These are phyloP conservation scores for Cutaneotrichosporon arboriforme DNA, from an alignment of 1,284 basidiomycete genomes.

Conservation along the genomic window DNA sequence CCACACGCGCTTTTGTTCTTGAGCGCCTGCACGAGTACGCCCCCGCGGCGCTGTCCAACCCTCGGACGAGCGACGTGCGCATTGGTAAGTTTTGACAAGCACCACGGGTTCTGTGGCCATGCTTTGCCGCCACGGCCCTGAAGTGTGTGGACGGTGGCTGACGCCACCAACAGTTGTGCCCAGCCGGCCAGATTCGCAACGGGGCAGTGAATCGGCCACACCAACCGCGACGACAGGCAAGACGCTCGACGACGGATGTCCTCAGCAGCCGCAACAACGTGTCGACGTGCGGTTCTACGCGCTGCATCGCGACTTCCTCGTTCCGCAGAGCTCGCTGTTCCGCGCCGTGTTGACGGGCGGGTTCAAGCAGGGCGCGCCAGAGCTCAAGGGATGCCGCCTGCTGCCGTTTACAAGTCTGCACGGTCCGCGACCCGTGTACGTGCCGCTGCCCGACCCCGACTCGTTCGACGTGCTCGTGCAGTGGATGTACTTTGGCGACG, in stretches of 20 bases:
- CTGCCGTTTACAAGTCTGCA: constrained; percentile 9
- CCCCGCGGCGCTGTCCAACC: constrained; percentile 35
- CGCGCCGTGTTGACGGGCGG: constrained; percentile 31
- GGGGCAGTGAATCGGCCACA: background rate
- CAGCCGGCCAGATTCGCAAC: constrained; percentile 1
- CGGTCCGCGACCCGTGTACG: constrained; percentile 23
- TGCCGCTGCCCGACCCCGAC: constrained; percentile 45
- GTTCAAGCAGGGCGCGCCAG: constrained; percentile 6
- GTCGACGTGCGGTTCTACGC: constrained; percentile 19
- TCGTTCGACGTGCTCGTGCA: constrained; percentile 44
- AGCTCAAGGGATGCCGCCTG: constrained; percentile 12
- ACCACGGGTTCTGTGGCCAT: background rate
- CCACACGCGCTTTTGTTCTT: constrained; percentile 32
- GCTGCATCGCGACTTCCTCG: constrained; percentile 45
- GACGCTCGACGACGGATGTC: too few relatives aligned
- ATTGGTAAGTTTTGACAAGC: constrained; percentile 31
- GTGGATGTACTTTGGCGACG: constrained; percentile 48
- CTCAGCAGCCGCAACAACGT: background rate
- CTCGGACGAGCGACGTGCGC: constrained; percentile 35
- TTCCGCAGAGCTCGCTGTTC: constrained; percentile 42
- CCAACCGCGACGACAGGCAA: background rate
- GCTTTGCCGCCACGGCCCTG: background rate
- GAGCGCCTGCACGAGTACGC: constrained; percentile 37
- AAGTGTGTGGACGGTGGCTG: background rate
- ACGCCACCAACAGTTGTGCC: constrained; percentile 3